Evolutionary conservation across 768 basidiomycete species (phyloP).

Genomic region (Termitomyces sp.): DNA sequence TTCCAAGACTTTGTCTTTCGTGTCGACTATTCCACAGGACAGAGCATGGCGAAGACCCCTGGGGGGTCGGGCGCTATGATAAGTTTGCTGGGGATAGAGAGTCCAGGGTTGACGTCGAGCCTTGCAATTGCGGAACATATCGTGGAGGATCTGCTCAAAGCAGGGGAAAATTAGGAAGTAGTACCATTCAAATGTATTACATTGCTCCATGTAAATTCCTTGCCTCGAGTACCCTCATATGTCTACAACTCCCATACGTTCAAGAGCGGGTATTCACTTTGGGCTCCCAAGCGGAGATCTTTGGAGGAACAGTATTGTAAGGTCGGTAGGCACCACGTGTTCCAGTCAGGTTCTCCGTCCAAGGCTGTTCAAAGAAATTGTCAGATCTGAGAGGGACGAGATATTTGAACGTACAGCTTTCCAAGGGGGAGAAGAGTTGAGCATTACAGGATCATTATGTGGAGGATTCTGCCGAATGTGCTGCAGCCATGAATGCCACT

Average conservation of each 20-base stretch:
- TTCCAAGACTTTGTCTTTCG: conserved; percentile 85
- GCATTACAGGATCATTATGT: conserved; percentile 64
- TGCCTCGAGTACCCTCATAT: neutral
- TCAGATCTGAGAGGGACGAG: neutral
- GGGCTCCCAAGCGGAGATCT: conserved; percentile 81
- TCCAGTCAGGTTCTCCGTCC: conserved; percentile 86
- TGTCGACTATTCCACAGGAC: conserved; percentile 46
- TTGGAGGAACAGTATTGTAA: conserved; percentile 83
- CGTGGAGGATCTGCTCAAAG: conserved; percentile 49
- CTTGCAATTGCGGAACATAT: conserved; percentile 86
- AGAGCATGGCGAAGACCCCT: conserved; percentile 11
- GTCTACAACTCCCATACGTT: conserved; percentile 7
- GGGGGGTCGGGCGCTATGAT: conserved; percentile 51
- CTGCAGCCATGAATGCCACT: conserved; percentile 95
- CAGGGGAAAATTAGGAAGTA: conserved; percentile 9
- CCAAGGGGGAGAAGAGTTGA: conserved; percentile 71
- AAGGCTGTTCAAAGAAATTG: conserved; percentile 45
- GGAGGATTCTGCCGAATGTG: conserved; percentile 88
- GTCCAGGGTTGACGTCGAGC: conserved; percentile 83
- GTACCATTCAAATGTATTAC: conserved; percentile 3
- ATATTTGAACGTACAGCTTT: conserved; percentile 53
- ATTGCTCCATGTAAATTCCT: neutral
- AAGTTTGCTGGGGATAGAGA: conserved; percentile 86
- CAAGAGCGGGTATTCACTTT: conserved; percentile 47
- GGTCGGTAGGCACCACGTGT: conserved; percentile 86